A percentile compares a stretch with the other conserved stretches of the same genome.
Conservation (phyloP, 257 asterid genomes). For the Jacaranda mimosifolia region DNA sequence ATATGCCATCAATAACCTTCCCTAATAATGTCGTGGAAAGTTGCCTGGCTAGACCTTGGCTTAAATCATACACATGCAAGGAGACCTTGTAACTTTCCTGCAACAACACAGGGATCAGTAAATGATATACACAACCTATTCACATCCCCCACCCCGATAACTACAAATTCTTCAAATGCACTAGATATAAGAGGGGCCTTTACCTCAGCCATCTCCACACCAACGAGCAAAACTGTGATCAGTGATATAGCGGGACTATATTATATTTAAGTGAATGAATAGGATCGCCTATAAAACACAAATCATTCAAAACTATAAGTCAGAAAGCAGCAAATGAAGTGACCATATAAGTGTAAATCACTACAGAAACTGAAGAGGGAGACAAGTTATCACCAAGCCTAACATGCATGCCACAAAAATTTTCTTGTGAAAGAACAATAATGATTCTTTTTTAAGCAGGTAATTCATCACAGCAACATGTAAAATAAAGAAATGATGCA, state of each 20-base stretch:
- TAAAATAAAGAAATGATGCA: too few relatives aligned
- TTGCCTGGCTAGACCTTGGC: slow-evolving; percentile 95
- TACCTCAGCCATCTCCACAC: slow-evolving; percentile 68
- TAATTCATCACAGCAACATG: too few relatives aligned
- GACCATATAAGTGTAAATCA: neutral
- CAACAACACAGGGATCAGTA: slow-evolving; percentile 35
- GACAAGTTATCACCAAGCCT: too few relatives aligned
- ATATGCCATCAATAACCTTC: slow-evolving; percentile 89
- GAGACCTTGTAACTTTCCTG: slow-evolving; percentile 86
- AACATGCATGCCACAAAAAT: too few relatives aligned
- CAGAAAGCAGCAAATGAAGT: neutral
- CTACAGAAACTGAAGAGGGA: too few relatives aligned
- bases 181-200: neutral
- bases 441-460: too few relatives aligned
- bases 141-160: neutral
- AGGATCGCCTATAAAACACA: slow-evolving; percentile 39
- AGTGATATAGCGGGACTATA: neutral
- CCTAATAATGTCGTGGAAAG: slow-evolving; percentile 82
- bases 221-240: slow-evolving; percentile 7
- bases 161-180: neutral
- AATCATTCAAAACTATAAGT: neutral
- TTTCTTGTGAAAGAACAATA: too few relatives aligned
- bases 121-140: neutral
- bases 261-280: slow-evolving; percentile 4
- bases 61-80: slow-evolving; percentile 87